Conservation (phyloP, 148 eudicot species). For the Rheum nobile region DNA sequence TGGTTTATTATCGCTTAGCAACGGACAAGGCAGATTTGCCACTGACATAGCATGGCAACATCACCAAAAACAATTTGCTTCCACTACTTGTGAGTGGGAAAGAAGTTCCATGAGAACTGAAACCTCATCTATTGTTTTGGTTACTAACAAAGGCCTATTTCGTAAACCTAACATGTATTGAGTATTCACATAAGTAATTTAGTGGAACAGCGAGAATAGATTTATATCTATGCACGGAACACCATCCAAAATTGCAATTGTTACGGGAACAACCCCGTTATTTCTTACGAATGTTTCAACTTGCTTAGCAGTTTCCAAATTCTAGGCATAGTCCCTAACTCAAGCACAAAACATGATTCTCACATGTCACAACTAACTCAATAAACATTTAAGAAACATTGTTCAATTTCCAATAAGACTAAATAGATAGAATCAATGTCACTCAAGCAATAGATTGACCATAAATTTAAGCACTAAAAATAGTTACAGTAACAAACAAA, state of each 20-base stretch:
- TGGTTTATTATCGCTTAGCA: neutral
- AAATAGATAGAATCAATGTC: neutral
- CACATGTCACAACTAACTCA: neutral
- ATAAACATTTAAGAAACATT: neutral
- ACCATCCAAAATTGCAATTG: conserved; percentile 89
- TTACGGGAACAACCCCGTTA: conserved; percentile 89
- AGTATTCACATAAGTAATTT: neutral
- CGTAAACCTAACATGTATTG: neutral
- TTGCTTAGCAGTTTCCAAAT: conserved; percentile 75
- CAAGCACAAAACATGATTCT: neutral
- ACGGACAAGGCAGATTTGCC: neutral
- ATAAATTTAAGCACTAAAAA: neutral
- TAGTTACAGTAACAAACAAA: neutral
- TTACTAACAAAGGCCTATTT: neutral
- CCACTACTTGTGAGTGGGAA: neutral
- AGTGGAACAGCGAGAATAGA: neutral
- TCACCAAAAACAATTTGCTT: neutral
- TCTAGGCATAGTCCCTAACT: conserved; percentile 83
- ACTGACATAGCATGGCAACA: neutral
- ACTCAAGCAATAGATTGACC: neutral
- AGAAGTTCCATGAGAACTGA: neutral
- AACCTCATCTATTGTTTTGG: neutral
- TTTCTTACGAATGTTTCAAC: conserved; percentile 74
- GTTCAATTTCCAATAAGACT: neutral
- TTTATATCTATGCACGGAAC: conserved; percentile 64